Percentiles rank a stretch among this genome's conserved stretches.
These are phyloP conservation scores for Fusarium sp. DNA, from an alignment of 2,329 filamentous ascomycete genomes.

Conservation along the genomic window DNA sequence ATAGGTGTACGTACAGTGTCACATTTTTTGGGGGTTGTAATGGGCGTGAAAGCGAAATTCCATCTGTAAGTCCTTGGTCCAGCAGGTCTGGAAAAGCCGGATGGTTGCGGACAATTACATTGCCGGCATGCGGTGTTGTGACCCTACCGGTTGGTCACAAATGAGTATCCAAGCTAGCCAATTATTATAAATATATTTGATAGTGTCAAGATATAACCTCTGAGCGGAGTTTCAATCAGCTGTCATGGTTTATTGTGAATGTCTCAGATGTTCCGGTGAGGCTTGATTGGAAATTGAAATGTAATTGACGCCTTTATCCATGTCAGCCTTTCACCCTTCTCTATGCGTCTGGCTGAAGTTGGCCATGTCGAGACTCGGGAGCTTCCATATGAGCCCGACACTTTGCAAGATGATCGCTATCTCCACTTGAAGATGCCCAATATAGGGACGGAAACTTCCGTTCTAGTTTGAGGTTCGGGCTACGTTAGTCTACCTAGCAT, in stretches of 20 bases:
- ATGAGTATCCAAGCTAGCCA: not conserved
- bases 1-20: not conserved
- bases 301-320: not conserved
- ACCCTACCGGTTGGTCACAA: constrained; percentile 7
- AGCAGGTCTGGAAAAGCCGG: not conserved
- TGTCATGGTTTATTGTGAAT: not conserved
- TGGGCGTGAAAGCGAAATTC: constrained; percentile 6
- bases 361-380: not conserved
- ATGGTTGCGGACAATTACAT: not conserved
- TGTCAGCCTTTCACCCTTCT: not conserved
- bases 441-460: not conserved
- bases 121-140: constrained; percentile 10
- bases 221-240: not conserved
- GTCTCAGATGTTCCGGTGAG: constrained; percentile 26
- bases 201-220: not conserved
- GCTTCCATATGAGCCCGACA: not conserved
- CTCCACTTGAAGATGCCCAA: not conserved
- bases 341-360: not conserved
- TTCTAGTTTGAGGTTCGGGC: not conserved
- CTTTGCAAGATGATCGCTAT: not conserved
- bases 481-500: not conserved
- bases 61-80: not conserved
- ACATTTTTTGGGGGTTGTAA: not conserved
- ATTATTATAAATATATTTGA: not conserved
- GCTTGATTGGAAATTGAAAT: constrained; percentile 18